Evolutionary conservation across 202 grass and related monocot genomes (phyloP).

Genomic region (Saccharum hybrid): DNA sequence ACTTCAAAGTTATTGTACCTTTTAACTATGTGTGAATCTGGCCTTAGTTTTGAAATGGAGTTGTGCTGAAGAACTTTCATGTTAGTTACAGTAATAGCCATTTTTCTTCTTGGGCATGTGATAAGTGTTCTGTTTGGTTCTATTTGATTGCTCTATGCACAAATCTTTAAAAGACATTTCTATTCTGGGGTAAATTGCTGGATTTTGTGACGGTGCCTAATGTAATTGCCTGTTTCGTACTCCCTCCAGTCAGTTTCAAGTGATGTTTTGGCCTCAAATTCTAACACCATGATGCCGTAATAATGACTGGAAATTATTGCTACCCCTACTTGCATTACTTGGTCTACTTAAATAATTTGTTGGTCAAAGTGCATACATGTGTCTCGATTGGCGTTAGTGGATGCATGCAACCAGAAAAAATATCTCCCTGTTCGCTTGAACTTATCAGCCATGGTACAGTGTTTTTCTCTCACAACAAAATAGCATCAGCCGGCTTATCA

Average conservation of each 20-base stretch:
- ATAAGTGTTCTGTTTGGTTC: background rate
- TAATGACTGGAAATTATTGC: background rate
- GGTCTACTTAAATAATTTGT: background rate
- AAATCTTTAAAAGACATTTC: background rate
- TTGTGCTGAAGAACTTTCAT: background rate
- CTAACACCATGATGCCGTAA: background rate
- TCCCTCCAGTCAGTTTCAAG: background rate
- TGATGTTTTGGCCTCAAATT: background rate
- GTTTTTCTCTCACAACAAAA: too few species aligned
- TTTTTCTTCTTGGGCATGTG: slow-evolving; percentile 5
- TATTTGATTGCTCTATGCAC: background rate
- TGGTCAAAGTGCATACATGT: background rate
- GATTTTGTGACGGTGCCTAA: background rate
- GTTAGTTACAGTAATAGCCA: background rate
- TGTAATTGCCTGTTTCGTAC: slow-evolving; percentile 10
- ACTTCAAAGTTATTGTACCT: background rate
- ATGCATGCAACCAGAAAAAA: background rate
- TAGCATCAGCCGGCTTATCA: too few species aligned
- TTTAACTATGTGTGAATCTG: background rate
- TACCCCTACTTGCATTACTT: background rate
- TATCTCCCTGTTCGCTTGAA: too few species aligned
- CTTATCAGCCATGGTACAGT: too few species aligned
- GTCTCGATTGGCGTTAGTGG: background rate
- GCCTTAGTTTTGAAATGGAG: background rate
- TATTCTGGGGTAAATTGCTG: background rate